Base-by-base conservation (phyloP, 2,329 filamentous ascomycete genomes). In the Fusarium armeniacum region DNA sequence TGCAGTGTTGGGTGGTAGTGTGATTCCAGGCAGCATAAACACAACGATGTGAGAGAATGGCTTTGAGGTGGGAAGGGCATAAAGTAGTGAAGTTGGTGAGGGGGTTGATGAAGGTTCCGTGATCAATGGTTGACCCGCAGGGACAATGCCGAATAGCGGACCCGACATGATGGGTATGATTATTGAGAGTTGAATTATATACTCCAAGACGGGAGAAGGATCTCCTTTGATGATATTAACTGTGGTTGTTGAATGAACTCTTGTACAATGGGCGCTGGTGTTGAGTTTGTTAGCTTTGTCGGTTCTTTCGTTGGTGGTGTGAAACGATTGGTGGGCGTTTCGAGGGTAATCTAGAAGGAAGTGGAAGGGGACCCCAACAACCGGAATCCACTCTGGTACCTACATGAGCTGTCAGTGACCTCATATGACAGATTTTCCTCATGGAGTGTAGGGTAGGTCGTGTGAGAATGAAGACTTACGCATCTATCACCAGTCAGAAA, bases 11-110 rank as follows among this genome's bases (percentile, higher is more conserved):
- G 87, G 83, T 0, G 94, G 94, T 0, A 99, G 85, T 12, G 86
- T 80, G 12, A 91, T 85, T 44, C 91, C 91, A 0, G 96, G 97
- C 1, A 98, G 87, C 36, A 98, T 85, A 82, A 98, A 97, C 60
- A 98, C 90, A 75, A 94, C 91, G 58, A 98, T 87, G 78, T 98
- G 94, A 18, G 91, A 89, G 78, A 96, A 93, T 53, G 88, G 73
- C 44, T 83, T 83, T 58, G 73, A 65, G n/a, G 80, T 71, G 15
- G 82, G 79, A 3, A 88, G 81, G 51, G 81, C 80, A 79, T 86
- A 90, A 59, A 89, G 81, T 71, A 88, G 84, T n/a, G 84, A 86
- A 4, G 84, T 86, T 51, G 82, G 81, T 1, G 85, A 83, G 1
- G 85, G 87, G 16, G 82, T 78, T n/a, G 84, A 83, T 32, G 85